Base-by-base conservation (phyloP, 495 filamentous ascomycete species). In the Podospora tetraspora region DNA sequence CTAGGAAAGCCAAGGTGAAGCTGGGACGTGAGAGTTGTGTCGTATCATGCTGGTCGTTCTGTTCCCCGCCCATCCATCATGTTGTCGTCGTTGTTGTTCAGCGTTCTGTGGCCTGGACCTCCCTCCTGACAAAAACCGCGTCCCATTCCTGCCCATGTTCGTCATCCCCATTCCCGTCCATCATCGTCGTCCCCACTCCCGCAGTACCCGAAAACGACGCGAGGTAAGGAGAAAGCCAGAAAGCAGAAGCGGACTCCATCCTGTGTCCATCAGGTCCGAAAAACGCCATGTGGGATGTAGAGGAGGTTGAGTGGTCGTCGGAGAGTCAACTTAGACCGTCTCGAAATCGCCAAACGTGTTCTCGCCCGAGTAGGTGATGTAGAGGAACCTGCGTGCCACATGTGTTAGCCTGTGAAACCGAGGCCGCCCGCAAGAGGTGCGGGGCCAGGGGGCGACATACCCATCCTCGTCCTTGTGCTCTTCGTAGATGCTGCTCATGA, bases 401-500 rank as follows among this genome's bases (percentile, higher is more conserved):
- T 24, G 71, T 62, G 72, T 69, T 67, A 67, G 71, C 62, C 16
- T 52, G 61, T 59, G 59, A 64, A 66, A 19, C 67, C 0, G 29
- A 19, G 34, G 34, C 56, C 37, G n/a, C 37, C 57, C 29, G 34
- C 27, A 27, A 3, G 56, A 59, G 58, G 30, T 58, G 23, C 63
- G 23, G 37, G 62, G 62, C 27, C 10, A 32, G 43, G 2, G 61
- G 32, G 52, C 29, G 66, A 80, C 80, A 73, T 83, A 84, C 88
- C 90, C 87, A 81, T 92, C 82, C 84, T 92, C 84, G 68, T 85
- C 85, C 82, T 97, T 97, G 88, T 97, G 94, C 80, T 99, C 95
- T 80, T 99, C 95, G 79, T 98, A 99, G 81, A 99, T 99, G 78
- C 90, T 93, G 86, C 92, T 97, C 95, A 99, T 99, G 59, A 99